Percentiles rank a stretch among this genome's conserved stretches.
phyloP scores from a whole-genome alignment of 108 stramenopile species.

The Cyclostephanos invisitatus region DNA sequence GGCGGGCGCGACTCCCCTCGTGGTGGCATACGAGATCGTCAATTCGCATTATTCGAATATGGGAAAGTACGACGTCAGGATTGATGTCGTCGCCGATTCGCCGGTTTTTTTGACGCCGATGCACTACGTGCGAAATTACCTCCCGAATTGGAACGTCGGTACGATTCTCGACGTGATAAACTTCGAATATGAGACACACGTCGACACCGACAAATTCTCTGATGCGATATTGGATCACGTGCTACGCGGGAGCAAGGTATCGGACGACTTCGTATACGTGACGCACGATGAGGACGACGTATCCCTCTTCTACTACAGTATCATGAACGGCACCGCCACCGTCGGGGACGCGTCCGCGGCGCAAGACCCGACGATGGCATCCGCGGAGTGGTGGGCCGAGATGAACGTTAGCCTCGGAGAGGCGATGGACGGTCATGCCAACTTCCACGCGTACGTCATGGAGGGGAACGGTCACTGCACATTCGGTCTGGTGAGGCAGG shows the following conservation, averaged over 20 bases:
- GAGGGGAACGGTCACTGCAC: slow-evolving; percentile 52
- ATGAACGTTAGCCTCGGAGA: slow-evolving; percentile 31
- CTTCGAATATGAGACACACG: slow-evolving; percentile 48
- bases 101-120: slow-evolving; percentile 55
- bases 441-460: slow-evolving; percentile 49
- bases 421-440: slow-evolving; percentile 36
- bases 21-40: slow-evolving; percentile 49
- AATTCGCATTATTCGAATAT: slow-evolving; percentile 38
- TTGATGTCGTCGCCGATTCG: slow-evolving; percentile 49
- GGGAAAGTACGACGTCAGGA: slow-evolving; percentile 15
- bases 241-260: slow-evolving; percentile 33
- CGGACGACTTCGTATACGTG: slow-evolving; percentile 44
- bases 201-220: slow-evolving; percentile 35
- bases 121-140: slow-evolving; percentile 48
- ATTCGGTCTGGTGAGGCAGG: slow-evolving; percentile 49
- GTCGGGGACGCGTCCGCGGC: not conserved
- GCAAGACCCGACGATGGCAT: not conserved
- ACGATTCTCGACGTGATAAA: slow-evolving; percentile 47
- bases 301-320: slow-evolving; percentile 42
- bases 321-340: slow-evolving; percentile 42
- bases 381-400: slow-evolving; percentile 43
- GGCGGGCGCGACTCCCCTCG: slow-evolving; percentile 55
- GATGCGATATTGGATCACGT: slow-evolving; percentile 44
- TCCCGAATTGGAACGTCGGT: slow-evolving; percentile 45
- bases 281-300: slow-evolving; percentile 50